Base-by-base conservation (phyloP, 352 stramenopile genomes). In the Phytophthora citricola region DNA sequence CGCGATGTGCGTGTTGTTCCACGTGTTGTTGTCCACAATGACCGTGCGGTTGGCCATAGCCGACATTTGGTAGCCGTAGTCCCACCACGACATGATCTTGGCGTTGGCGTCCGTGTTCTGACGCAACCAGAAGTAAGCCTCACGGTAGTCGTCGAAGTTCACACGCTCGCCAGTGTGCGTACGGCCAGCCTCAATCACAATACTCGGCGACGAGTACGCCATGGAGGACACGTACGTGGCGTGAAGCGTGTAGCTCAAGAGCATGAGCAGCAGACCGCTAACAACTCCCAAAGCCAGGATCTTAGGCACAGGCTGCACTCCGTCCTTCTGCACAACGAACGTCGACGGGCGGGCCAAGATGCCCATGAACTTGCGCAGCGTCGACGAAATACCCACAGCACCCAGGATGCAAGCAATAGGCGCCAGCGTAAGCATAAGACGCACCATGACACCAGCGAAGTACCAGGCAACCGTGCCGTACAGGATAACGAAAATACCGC, bases 61-160 rank as follows among this genome's bases (percentile, higher is more conserved):
- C 54, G 85, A 91, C 81, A 97, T 97, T 73, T 98, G 91, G 65
- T 96, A 97, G 44, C 90, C 90, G 65, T 97, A 97, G 75, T 97
- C 90, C 91, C 91, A 97, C 91, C 91, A 97, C 52, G 85, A 81
- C 76, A 97, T 80, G 55, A 97, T 90, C 75, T 93, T 94, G 38
- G 85, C 82, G 60, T 97, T 78, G 34, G 83, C 89, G 27, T 89
- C 75, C 32, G 92, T 98, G 78, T 98, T 98, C 73, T 97, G 86
- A 14, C 88, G 75, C 58, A 96, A 65, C 88, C 88, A 96, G 63
- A 90, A 96, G 75, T 95, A 96, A 10, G 95, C 95, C 75, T 99
- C 97, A 44, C 97, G 92, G 83, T 99, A 99, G 78, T 99, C 97
- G 72, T 99, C 97, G 40, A 97, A 96, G 60, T 97, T 94, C 32